Evolutionary conservation across 768 basidiomycete genomes (phyloP).

Genomic region (Russula ochroleuca): DNA sequence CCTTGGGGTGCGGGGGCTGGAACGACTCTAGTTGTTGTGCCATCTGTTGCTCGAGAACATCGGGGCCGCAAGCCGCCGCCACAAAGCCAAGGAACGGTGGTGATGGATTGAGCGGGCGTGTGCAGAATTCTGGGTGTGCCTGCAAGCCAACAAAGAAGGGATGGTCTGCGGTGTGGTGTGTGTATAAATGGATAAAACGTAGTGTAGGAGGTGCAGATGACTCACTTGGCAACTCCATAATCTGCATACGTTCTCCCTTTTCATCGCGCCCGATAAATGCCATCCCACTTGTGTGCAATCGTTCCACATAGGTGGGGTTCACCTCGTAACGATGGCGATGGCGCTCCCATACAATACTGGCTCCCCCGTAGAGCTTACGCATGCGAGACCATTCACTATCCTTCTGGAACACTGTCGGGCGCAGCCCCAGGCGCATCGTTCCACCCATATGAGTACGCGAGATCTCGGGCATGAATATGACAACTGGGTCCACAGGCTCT

Average conservation of each 20-base stretch:
- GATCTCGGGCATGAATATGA: conserved; percentile 99
- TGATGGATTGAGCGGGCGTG: conserved; percentile 93
- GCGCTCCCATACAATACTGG: conserved; percentile 85
- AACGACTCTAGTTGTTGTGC: conserved; percentile 55
- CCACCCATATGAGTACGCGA: conserved; percentile 98
- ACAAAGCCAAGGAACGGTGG: conserved; percentile 96
- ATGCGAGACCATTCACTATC: conserved; percentile 70
- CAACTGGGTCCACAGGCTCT: conserved; percentile 57
- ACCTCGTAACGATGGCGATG: conserved; percentile 97
- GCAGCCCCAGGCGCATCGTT: conserved; percentile 96
- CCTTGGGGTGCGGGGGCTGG: conserved; percentile 70
- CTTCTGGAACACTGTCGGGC: conserved; percentile 84
- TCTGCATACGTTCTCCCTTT: conserved; percentile 95
- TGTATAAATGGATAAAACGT: not conserved
- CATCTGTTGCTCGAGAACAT: conserved; percentile 67
- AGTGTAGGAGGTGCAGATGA: conserved; percentile 23
- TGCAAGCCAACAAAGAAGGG: conserved; percentile 92
- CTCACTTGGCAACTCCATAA: conserved; percentile 79
- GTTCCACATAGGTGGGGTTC: conserved; percentile 80
- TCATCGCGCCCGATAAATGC: conserved; percentile 87
- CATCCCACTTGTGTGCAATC: conserved; percentile 68
- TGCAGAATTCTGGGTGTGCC: conserved; percentile 98
- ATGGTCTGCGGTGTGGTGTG: conserved; percentile 57
- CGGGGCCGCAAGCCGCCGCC: conserved; percentile 60
- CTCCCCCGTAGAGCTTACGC: conserved; percentile 79